Evolutionary conservation across 129 eudicot species (phyloP).

Genomic region (Ambrosia artemisiifolia): DNA sequence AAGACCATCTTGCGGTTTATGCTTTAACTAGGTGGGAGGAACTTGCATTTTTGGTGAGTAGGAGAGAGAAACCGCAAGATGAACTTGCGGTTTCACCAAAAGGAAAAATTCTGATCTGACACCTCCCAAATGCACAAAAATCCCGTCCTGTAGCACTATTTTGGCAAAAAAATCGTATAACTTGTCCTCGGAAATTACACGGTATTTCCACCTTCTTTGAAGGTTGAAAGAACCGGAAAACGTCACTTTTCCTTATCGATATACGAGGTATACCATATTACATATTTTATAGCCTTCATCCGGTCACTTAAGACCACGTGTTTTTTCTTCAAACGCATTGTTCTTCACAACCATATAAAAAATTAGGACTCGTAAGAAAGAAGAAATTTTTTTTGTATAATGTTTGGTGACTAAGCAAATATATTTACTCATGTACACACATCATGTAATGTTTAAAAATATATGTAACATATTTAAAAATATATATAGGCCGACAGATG

Average conservation of each 20-base stretch:
- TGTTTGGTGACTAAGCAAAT: not conserved
- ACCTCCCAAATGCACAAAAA: too few species aligned
- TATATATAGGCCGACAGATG: not conserved
- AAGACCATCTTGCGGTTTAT: too few species aligned
- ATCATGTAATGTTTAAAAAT: not conserved
- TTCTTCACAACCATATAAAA: not conserved
- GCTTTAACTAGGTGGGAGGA: too few species aligned
- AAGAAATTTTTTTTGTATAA: not conserved
- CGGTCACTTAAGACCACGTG: not conserved
- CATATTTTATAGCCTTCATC: not conserved
- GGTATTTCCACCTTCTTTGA: not conserved
- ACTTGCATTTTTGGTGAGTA: too few species aligned
- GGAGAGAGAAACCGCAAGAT: too few species aligned
- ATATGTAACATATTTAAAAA: too few species aligned
- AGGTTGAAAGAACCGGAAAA: not conserved
- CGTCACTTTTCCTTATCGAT: not conserved
- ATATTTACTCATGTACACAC: not conserved
- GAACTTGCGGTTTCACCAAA: too few species aligned
- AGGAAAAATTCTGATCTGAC: too few species aligned
- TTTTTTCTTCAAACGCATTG: not conserved
- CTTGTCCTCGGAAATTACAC: not conserved
- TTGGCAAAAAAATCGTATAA: not conserved
- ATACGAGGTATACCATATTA: not conserved
- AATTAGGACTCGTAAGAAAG: not conserved
- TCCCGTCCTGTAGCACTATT: too few species aligned